phyloP scores from a whole-genome alignment of 495 filamentous ascomycete genomes.

The Annulohypoxylon nitens region DNA sequence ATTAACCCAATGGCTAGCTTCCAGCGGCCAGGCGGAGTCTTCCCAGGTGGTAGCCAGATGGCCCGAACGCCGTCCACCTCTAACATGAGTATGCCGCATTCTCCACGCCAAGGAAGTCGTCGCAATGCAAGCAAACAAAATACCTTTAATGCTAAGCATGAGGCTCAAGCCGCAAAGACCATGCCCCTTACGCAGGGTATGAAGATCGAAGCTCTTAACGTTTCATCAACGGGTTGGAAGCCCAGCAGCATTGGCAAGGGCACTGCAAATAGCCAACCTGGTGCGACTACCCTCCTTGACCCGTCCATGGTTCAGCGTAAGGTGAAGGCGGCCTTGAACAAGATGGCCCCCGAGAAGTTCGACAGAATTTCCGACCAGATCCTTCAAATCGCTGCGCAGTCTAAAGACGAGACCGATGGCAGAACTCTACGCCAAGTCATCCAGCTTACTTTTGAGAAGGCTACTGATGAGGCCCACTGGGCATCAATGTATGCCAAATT shows the following conservation, averaged over 20 bases:
- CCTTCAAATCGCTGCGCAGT: conserved; percentile 90
- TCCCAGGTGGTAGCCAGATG: conserved; percentile 67
- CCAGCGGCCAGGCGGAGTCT: conserved; percentile 66
- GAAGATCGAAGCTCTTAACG: conserved; percentile 82
- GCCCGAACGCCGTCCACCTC: conserved; percentile 64
- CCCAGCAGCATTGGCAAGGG: conserved; percentile 74
- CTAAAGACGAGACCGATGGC: conserved; percentile 94
- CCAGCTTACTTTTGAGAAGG: conserved; percentile 98
- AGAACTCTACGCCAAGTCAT: conserved; percentile 97
- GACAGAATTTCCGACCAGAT: conserved; percentile 96
- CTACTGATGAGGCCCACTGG: conserved; percentile 98
- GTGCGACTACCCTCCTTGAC: conserved; percentile 73
- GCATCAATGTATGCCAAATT: conserved; percentile 99
- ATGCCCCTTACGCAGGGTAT: conserved; percentile 89
- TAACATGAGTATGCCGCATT: conserved; percentile 61
- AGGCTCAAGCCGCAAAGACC: conserved; percentile 75
- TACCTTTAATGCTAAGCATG: conserved; percentile 67
- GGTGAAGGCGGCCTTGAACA: conserved; percentile 98
- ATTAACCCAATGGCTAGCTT: conserved; percentile 72
- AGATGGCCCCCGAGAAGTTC: conserved; percentile 99
- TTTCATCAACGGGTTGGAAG: conserved; percentile 86
- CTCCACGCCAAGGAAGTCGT: conserved; percentile 65
- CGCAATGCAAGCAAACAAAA: conserved; percentile 74
- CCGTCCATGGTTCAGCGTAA: conserved; percentile 97
- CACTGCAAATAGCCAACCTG: conserved; percentile 53